Conservation (phyloP, 495 filamentous ascomycete genomes). For the Aspergillus panamensis region DNA sequence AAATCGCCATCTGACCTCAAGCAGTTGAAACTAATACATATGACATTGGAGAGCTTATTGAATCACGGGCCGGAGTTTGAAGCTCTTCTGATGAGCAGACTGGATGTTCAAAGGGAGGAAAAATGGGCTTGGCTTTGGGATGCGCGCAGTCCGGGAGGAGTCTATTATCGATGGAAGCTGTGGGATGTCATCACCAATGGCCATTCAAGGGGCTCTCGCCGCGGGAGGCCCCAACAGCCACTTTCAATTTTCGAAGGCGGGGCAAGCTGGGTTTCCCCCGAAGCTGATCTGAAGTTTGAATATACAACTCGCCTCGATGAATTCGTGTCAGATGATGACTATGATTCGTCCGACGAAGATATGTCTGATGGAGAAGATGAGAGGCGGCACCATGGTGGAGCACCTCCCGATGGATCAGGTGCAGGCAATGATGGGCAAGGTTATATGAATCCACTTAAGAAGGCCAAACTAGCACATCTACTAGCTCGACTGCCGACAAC, state of each 20-base stretch:
- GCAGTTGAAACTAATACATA: slow-evolving; percentile 81
- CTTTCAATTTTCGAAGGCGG: slow-evolving; percentile 64
- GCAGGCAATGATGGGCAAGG: slow-evolving; percentile 53
- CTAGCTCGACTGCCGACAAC: slow-evolving; percentile 76
- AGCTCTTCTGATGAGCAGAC: slow-evolving; percentile 82
- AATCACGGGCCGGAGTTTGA: slow-evolving; percentile 86
- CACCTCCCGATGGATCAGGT: slow-evolving; percentile 45
- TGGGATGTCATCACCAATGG: slow-evolving; percentile 72
- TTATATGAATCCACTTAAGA: slow-evolving; percentile 80
- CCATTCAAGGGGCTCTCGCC: slow-evolving; percentile 26
- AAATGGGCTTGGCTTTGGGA: slow-evolving; percentile 97
- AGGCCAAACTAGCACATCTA: slow-evolving; percentile 76
- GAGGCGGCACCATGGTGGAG: slow-evolving; percentile 52
- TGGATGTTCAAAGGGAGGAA: slow-evolving; percentile 74
- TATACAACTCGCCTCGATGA: slow-evolving; percentile 69
- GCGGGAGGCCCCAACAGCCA: slow-evolving; percentile 24
- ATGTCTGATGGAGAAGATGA: slow-evolving; percentile 72
- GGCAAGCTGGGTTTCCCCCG: slow-evolving; percentile 67
- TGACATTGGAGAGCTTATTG: slow-evolving; percentile 73
- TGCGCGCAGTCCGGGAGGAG: slow-evolving; percentile 68
- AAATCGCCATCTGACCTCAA: slow-evolving; percentile 73
- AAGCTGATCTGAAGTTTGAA: slow-evolving; percentile 64
- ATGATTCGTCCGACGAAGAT: slow-evolving; percentile 84
- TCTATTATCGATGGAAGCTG: slow-evolving; percentile 88
- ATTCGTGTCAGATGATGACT: slow-evolving; percentile 78